A percentile compares a stretch with the other conserved stretches of the same genome.
phyloP scores from a whole-genome alignment of 2,329 filamentous ascomycete genomes.

The Hymenoscyphus repandus region DNA sequence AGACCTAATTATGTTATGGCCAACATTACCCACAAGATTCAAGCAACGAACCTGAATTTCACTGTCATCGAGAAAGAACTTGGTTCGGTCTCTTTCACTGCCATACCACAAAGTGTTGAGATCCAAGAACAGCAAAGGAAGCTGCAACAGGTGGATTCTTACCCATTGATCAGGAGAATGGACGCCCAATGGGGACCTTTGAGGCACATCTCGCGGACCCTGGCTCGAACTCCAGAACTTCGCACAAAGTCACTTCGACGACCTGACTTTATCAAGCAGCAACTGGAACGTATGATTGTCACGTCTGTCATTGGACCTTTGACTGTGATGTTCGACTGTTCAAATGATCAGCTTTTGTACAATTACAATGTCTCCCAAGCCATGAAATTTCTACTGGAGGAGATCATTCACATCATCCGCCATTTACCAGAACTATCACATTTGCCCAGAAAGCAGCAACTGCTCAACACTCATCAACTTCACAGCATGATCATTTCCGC shows the following conservation, averaged over 20 bases:
- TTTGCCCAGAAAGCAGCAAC: constrained; percentile 47
- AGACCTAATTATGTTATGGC: constrained; percentile 67
- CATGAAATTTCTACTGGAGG: constrained; percentile 66
- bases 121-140: neutral
- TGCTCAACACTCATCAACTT: constrained; percentile 57
- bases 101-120: constrained; percentile 10
- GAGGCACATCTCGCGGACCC: constrained; percentile 56
- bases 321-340: constrained; percentile 71
- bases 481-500: constrained; percentile 53
- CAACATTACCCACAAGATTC: constrained; percentile 34
- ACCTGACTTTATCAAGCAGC: constrained; percentile 61
- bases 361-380: constrained; percentile 61
- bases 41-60: constrained; percentile 34
- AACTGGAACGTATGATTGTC: constrained; percentile 74
- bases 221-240: constrained; percentile 59
- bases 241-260: constrained; percentile 53
- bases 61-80: constrained; percentile 35
- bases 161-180: constrained; percentile 17
- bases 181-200: constrained; percentile 38
- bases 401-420: constrained; percentile 68
- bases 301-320: constrained; percentile 75
- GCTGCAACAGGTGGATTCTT: neutral
- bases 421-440: constrained; percentile 66
- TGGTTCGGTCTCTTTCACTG: constrained; percentile 34
- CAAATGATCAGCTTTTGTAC: constrained; percentile 65